Conservation (phyloP, 1,139 yeast species). For the Taphrina confusa region DNA sequence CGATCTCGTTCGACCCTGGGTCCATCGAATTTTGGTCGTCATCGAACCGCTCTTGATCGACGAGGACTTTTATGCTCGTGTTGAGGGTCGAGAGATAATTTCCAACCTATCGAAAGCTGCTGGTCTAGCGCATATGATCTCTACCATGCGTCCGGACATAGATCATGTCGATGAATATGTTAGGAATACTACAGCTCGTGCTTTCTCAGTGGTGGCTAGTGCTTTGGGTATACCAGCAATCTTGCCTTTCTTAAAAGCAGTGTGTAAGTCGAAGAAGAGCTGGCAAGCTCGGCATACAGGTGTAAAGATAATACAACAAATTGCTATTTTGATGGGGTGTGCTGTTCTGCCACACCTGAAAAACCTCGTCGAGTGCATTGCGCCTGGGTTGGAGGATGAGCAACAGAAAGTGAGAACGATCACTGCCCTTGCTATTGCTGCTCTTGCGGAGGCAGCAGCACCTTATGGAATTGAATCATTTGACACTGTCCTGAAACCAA, state of each 20-base stretch:
- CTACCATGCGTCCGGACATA: conserved; percentile 76
- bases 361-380: conserved; percentile 63
- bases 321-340: conserved; percentile 68
- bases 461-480: conserved; percentile 94
- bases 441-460: conserved; percentile 78
- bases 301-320: conserved; percentile 71
- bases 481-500: conserved; percentile 67
- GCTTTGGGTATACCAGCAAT: conserved; percentile 72
- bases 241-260: conserved; percentile 80
- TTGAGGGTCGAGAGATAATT: conserved; percentile 78
- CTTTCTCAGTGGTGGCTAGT: conserved; percentile 81
- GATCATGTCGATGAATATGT: conserved; percentile 82
- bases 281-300: conserved; percentile 93
- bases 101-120: conserved; percentile 75
- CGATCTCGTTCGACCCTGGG: conserved; percentile 67
- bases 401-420: conserved; percentile 65
- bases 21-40: conserved; percentile 70
- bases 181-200: conserved; percentile 72
- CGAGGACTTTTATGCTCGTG: conserved; percentile 69
- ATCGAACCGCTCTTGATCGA: conserved; percentile 79
- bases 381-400: conserved; percentile 68
- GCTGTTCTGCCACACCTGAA: conserved; percentile 75
- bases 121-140: conserved; percentile 76
- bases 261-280: conserved; percentile 71
- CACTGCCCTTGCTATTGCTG: conserved; percentile 70